These are phyloP conservation scores for Phytopythium boreale DNA, from an alignment of 352 stramenopile species.

Conservation along the genomic window DNA sequence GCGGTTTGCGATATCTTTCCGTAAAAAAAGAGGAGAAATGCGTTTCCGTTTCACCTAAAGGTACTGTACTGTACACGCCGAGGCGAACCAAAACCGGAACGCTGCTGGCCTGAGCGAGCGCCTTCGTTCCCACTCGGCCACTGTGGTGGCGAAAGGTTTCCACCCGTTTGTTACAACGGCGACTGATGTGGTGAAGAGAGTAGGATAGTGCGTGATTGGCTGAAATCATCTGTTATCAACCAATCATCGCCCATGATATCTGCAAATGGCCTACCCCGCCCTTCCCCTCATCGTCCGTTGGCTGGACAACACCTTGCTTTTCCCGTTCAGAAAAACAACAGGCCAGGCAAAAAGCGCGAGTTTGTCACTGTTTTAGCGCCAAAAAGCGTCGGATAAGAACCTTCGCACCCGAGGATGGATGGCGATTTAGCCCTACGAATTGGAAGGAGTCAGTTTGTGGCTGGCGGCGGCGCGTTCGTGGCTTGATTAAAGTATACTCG, in stretches of 20 bases:
- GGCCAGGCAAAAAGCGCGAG: background rate
- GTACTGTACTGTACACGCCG: too few relatives aligned
- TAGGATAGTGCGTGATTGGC: background rate
- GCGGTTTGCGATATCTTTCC: conserved; percentile 6
- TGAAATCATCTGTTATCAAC: background rate
- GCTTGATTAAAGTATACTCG: background rate
- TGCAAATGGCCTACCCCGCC: background rate
- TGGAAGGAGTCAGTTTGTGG: conserved; percentile 3
- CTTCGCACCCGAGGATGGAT: background rate
- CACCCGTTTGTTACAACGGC: conserved; percentile 8
- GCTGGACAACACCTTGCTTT: too few relatives aligned
- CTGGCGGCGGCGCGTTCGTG: background rate
- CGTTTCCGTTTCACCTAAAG: conserved; percentile 7
- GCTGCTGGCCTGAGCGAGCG: too few relatives aligned
- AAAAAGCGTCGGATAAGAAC: conserved; percentile 1
- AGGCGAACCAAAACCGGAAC: too few relatives aligned
- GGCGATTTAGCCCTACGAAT: background rate
- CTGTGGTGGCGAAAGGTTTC: background rate
- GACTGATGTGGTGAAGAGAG: background rate
- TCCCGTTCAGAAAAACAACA: background rate
- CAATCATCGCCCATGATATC: background rate
- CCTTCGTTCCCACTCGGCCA: background rate
- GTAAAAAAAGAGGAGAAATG: background rate
- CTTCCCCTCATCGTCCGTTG: too few relatives aligned
- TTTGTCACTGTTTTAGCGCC: background rate